A percentile compares a stretch with the other conserved stretches of the same genome.
Evolutionary conservation across 805 yeast genomes (phyloP).

Genomic region (Yueomyces sinensis): DNA sequence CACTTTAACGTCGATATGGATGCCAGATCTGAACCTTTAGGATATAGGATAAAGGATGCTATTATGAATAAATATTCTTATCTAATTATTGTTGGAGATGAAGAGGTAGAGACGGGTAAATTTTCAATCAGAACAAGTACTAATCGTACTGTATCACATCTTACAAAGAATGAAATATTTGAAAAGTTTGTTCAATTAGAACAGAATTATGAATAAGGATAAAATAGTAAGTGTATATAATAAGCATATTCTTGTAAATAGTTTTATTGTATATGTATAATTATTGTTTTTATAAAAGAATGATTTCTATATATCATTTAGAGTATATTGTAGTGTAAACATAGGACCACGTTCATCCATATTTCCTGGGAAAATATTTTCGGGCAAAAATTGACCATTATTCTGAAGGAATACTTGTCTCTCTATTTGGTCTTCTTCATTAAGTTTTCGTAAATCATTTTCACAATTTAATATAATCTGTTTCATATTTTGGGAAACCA

Average conservation of each 20-base stretch:
- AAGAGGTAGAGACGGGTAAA: conserved; percentile 48
- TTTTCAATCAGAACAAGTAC: conserved; percentile 53
- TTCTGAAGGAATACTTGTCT: conserved; percentile 32
- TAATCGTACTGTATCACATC: conserved; percentile 30
- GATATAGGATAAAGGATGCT: conserved; percentile 71
- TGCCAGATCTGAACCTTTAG: conserved; percentile 62
- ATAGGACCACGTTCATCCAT: conserved; percentile 22
- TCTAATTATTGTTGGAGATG: conserved; percentile 77
- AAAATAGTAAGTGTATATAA: not conserved
- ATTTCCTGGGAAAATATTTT: conserved; percentile 36
- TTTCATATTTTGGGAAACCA: conserved; percentile 29
- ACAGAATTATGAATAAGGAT: conserved; percentile 27
- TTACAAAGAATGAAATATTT: conserved; percentile 39
- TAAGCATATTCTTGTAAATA: conserved; percentile 1
- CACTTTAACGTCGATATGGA: conserved; percentile 70
- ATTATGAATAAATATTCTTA: conserved; percentile 61
- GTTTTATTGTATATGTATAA: not conserved
- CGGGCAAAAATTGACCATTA: conserved; percentile 46
- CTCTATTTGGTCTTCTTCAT: conserved; percentile 30
- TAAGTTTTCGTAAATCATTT: conserved; percentile 25
- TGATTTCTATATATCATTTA: conserved; percentile 6
- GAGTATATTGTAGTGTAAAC: conserved; percentile 13
- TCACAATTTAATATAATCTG: conserved; percentile 30
- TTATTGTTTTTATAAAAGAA: not conserved
- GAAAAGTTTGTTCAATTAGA: conserved; percentile 43